Conservation (phyloP, 106 monocot genomes). For the Posidonia australis region DNA sequence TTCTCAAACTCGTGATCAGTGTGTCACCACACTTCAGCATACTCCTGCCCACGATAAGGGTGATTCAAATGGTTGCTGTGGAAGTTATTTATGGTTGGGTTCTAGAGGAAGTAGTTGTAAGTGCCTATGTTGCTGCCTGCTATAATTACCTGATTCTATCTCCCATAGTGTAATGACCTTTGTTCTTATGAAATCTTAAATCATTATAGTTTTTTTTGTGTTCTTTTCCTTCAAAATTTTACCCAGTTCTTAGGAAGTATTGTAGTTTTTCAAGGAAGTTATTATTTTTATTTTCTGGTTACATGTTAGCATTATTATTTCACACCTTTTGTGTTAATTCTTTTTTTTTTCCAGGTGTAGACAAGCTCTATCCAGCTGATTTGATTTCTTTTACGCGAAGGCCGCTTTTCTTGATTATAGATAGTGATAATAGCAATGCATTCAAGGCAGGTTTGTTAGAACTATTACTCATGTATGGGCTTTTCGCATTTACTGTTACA, state of each 20-base stretch:
- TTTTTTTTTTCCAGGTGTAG: slow-evolving; percentile 38
- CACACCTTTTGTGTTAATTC: not conserved
- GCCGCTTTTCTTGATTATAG: slow-evolving; percentile 87
- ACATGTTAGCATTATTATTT: not conserved
- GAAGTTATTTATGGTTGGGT: slow-evolving; percentile 45
- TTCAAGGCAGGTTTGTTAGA: slow-evolving; percentile 99
- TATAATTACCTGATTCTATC: not conserved
- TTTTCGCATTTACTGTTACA: not conserved
- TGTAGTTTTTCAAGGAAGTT: not conserved
- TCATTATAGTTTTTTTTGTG: not conserved
- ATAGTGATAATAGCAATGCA: slow-evolving; percentile 82
- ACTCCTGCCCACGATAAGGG: slow-evolving; percentile 5
- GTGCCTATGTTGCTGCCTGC: not conserved
- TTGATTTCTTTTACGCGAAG: slow-evolving; percentile 84
- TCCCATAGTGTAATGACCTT: too few species aligned
- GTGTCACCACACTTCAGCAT: slow-evolving; percentile 12
- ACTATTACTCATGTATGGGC: slow-evolving; percentile 18
- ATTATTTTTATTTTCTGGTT: not conserved
- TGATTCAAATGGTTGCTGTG: slow-evolving; percentile 16
- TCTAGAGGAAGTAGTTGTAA: slow-evolving; percentile 64
- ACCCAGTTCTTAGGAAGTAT: too few species aligned
- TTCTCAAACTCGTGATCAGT: slow-evolving; percentile 15
- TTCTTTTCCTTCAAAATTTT: too few species aligned
- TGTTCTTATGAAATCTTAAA: not conserved
- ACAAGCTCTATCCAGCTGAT: slow-evolving; percentile 79